Percentiles rank a stretch among this genome's conserved stretches.
Conservation (phyloP, 2,329 filamentous ascomycete genomes). For the Pseudogymnoascus sp. region DNA sequence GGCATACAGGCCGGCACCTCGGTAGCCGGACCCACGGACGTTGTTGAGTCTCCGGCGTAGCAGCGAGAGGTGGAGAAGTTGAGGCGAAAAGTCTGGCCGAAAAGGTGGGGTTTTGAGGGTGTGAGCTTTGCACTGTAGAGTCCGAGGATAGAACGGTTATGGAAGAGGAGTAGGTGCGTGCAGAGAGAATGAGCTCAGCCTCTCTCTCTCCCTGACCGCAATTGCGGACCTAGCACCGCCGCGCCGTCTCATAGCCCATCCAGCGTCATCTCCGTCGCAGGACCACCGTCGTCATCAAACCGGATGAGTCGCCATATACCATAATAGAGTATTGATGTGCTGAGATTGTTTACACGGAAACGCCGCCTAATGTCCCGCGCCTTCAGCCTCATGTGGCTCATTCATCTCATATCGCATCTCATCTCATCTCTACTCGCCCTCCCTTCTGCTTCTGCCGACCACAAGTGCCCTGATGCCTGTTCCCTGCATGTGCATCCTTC, state of each 20-base stretch:
- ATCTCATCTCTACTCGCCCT: background rate
- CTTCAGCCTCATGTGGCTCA: slow-evolving; percentile 3
- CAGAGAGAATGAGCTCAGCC: background rate
- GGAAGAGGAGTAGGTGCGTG: background rate
- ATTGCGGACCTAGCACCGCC: background rate
- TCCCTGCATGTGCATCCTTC: background rate
- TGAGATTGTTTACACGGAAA: background rate
- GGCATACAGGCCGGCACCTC: background rate
- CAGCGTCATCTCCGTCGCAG: background rate
- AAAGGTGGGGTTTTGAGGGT: background rate
- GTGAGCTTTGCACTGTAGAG: background rate
- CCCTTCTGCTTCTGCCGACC: background rate
- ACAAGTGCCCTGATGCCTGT: background rate
- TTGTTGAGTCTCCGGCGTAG: background rate
- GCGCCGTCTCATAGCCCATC: background rate
- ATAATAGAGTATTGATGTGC: background rate
- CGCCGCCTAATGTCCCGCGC: background rate
- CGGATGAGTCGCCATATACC: background rate
- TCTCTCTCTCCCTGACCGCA: background rate
- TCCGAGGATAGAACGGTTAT: background rate
- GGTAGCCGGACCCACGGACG: background rate
- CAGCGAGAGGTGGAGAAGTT: background rate
- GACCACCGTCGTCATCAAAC: background rate
- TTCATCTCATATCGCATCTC: background rate
- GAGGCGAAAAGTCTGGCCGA: background rate